A percentile compares a stretch with the other conserved stretches of the same genome.
phyloP scores from a whole-genome alignment of 257 asterid species.

The Solanum virginianum region DNA sequence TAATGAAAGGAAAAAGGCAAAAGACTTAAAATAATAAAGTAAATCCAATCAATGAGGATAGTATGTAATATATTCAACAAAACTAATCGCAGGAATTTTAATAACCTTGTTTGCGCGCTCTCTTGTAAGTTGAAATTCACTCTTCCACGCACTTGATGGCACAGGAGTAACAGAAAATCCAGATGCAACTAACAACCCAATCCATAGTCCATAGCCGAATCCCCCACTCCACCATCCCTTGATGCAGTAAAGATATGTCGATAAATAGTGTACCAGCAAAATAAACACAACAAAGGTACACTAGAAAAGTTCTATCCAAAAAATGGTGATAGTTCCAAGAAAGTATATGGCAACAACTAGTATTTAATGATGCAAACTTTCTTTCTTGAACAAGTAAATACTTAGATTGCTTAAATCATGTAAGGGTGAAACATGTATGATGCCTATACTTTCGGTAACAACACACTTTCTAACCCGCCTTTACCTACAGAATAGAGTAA shows the following conservation, averaged over 20 bases:
- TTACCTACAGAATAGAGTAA: background rate
- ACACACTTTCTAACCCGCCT: background rate
- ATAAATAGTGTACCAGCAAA: background rate
- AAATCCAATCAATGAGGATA: background rate
- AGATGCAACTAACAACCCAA: constrained; percentile 70
- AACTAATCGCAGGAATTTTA: constrained; percentile 1
- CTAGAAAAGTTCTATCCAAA: background rate
- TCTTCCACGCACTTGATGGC: constrained; percentile 67
- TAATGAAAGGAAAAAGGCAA: background rate
- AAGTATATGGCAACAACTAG: background rate
- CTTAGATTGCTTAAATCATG: background rate
- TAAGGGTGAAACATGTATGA: background rate
- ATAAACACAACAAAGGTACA: background rate
- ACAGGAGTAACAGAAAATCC: constrained; percentile 82
- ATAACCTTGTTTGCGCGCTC: constrained; percentile 46
- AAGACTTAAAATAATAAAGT: background rate
- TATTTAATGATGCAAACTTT: background rate
- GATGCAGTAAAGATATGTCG: constrained; percentile 4
- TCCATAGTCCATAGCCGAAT: constrained; percentile 84
- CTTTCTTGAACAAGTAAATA: background rate
- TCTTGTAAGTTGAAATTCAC: constrained; percentile 50
- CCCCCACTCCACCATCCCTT: constrained; percentile 99
- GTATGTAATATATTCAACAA: background rate
- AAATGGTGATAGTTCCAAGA: background rate
- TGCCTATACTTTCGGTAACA: background rate